Evolutionary conservation across 305 asterid genomes (phyloP), one percentile per base, ranked within the genome.

Genomic region (Rubia peregrina): DNA sequence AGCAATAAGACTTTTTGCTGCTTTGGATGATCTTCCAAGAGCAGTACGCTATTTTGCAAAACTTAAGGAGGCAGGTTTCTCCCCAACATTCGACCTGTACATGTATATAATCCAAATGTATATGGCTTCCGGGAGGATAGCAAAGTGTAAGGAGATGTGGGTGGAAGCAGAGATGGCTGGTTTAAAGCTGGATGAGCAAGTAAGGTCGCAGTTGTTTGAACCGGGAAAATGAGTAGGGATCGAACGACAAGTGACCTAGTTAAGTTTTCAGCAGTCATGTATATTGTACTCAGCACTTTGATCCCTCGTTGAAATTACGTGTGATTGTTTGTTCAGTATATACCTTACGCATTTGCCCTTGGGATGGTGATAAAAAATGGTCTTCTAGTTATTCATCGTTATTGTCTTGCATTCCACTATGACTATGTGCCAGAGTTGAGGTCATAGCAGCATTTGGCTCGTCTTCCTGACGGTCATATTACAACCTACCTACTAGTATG

Each of bases 141-240:
- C 90, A 5, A 94, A 88, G 83, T 83, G 89, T 67, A 84, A 73
- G 81, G 96, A 91, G 76, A 73, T 94, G 53, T 74, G 84, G 71
- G 77, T 72, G 68, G 98, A 93, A 78, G 98, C 96, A 67, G 89
- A 88, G 88, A 80, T 83, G 88, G 93, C 89, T 66, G 97, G 98
- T 61, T 85, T 84, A 81, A 81, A 79, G 77, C 69, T 87, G 76
- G 86, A 86, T 63, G 76, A 75, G 57, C 68, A 56, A 56, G 57
- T 51, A 17, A 66, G 38, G 41, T 66, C 19, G 24, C 72, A 66
- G 17, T 24, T 73, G 44, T 65, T 30, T 67, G 63, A 49, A 66
- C 68, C 33, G 5, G 61, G 63, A 44, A 67, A 73, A 57, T 56
- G 49, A 48, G 26, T 22, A 24, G 59, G 59, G 57, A 19, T 49